phyloP scores from a whole-genome alignment of 2,329 filamentous ascomycete species.

The Xylaria sp. region DNA sequence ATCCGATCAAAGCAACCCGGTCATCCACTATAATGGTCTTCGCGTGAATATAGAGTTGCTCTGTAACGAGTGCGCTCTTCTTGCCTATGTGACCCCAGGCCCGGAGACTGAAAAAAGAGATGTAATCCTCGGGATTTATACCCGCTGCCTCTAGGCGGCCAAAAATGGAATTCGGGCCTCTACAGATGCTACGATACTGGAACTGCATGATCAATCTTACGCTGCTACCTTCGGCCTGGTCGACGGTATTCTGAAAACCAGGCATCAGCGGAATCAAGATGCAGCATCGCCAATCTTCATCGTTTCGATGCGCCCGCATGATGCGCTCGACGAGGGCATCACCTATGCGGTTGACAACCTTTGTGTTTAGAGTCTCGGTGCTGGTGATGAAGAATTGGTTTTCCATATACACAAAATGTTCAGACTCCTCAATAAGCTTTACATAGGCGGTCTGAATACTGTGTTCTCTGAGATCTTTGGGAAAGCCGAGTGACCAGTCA shows the following conservation, averaged over 20 bases:
- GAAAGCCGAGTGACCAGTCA: conserved; percentile 89
- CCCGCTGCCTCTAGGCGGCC: conserved; percentile 80
- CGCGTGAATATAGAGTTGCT: conserved; percentile 97
- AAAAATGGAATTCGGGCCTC: conserved; percentile 92
- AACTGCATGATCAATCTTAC: conserved; percentile 96
- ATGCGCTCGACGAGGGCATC: conserved; percentile 95
- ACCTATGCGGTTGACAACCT: conserved; percentile 91
- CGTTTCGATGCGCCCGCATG: conserved; percentile 82
- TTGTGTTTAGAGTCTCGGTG: conserved; percentile 85
- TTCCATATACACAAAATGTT: conserved; percentile 98
- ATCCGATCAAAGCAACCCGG: conserved; percentile 91
- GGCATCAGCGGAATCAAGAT: conserved; percentile 95
- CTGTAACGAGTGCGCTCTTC: conserved; percentile 85
- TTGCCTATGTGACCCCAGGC: conserved; percentile 92
- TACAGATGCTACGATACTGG: conserved; percentile 95
- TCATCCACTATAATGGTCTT: conserved; percentile 98
- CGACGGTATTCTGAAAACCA: conserved; percentile 97
- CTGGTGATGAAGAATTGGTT: conserved; percentile 99
- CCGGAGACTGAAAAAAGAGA: conserved; percentile 91
- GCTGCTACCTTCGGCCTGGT: conserved; percentile 92
- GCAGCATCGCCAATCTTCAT: conserved; percentile 89
- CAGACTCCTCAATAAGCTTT: conserved; percentile 92
- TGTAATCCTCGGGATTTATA: conserved; percentile 94
- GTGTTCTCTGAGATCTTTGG: conserved; percentile 79
- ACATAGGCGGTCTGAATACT: conserved; percentile 97